Conservation (phyloP, 805 yeast species). For the Cyberlindnera nakhonratchasimensis region DNA sequence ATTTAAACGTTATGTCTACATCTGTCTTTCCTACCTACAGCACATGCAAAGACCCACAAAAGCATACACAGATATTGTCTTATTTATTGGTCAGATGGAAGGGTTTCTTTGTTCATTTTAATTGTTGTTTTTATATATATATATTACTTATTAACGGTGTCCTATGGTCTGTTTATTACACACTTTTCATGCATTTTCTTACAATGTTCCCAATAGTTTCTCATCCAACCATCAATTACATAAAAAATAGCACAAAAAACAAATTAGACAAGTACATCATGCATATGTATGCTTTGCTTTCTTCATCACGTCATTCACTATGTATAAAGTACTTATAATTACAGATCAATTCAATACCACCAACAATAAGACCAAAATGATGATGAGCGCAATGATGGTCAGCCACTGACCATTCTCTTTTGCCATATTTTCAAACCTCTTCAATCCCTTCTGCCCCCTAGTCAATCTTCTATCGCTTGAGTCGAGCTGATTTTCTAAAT, state of each 20-base stretch:
- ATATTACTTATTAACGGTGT: too few relatives aligned
- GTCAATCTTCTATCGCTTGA: conserved; percentile 38
- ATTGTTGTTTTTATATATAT: too few relatives aligned
- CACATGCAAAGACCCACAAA: too few relatives aligned
- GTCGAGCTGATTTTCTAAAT: conserved; percentile 46
- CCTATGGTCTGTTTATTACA: too few relatives aligned
- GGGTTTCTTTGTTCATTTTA: too few relatives aligned
- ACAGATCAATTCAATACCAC: conserved; percentile 30
- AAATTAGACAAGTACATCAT: too few relatives aligned
- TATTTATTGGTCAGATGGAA: not conserved
- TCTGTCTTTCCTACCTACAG: not conserved
- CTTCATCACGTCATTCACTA: not conserved
- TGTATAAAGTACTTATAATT: not conserved
- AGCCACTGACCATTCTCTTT: conserved; percentile 49
- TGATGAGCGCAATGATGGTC: conserved; percentile 39
- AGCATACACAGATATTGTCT: too few relatives aligned
- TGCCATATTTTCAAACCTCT: conserved; percentile 37
- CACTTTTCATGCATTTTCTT: too few relatives aligned
- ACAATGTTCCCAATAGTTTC: too few relatives aligned
- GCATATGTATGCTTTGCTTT: not conserved
- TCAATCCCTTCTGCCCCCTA: conserved; percentile 40
- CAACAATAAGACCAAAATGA: conserved; percentile 43
- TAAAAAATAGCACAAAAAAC: too few relatives aligned
- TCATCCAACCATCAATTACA: too few relatives aligned
- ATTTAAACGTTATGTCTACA: not conserved